Base-by-base conservation (phyloP, 441 rosid genomes). In the Brassica hybrid region DNA sequence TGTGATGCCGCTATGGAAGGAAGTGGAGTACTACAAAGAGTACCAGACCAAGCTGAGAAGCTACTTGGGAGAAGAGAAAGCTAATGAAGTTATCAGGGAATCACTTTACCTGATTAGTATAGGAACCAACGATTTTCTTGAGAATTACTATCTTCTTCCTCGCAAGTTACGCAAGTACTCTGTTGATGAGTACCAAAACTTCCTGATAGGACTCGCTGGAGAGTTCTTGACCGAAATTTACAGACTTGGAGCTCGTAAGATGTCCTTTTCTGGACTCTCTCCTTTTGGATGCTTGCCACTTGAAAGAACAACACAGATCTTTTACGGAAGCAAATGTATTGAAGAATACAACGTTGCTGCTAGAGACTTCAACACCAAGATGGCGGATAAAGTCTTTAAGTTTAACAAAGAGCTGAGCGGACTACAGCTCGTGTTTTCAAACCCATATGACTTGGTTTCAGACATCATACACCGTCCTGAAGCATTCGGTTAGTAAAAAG, bases 41-140 rank as follows among this genome's bases (percentile, higher is more conserved):
- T 89, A 82, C 68, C 93, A 84, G 59, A 69, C 23, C 4, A 82
- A 63, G 59, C 83, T 86, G 45, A 82, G 82, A 82, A 75, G 60
- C 64, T 82, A 76, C 23, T 67, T 89, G 0, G 89, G 87, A 1
- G 69, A 73, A 34, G 83, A 86, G 70, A 72, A 65, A 72, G 91
- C 89, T 3, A 76, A 79, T 50, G 78, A 76, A 9, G 43, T 85
- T 21, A 69, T 89, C 13, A 65, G 67, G 10, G 87, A 88, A 81
- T 77, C 92, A 34, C 65, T 85, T 67, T 83, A 89, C 84, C 48
- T 87, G 34, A 79, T 89, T 58, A 84, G 93, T 81, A 79, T 89
- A 2, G 93, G 93, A 68, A 89, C 91, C 54, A 89, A 89, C 43
- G 93, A 89, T 73, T 89, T 87, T 85, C 80, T 89, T 5, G 90